A percentile compares a stretch with the other conserved stretches of the same genome.
phyloP scores from a whole-genome alignment of 352 stramenopile species.

The Pythium brachiatum region DNA sequence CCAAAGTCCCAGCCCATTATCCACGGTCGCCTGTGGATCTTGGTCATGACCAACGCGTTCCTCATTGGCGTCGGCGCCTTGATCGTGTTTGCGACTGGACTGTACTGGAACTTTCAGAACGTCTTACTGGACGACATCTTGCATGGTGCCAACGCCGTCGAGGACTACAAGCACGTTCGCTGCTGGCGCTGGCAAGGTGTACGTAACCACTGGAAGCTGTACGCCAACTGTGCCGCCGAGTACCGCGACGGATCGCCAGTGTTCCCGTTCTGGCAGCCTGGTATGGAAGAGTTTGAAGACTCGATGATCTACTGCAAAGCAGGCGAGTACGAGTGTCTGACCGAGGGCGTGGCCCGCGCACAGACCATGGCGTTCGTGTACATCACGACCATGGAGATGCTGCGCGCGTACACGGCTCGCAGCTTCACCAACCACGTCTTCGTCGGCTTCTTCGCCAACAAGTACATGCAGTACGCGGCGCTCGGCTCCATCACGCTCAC shows the following conservation, averaged over 20 bases:
- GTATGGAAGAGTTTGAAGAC: conserved; percentile 19
- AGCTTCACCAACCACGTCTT: conserved; percentile 48
- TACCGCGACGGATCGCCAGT: conserved; percentile 25
- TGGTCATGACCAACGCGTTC: conserved; percentile 31
- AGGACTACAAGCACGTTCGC: conserved; percentile 25
- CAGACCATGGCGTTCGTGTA: conserved; percentile 48
- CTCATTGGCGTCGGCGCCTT: conserved; percentile 31
- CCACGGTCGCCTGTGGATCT: conserved; percentile 33
- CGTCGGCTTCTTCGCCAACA: conserved; percentile 36
- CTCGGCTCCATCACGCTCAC: conserved; percentile 39
- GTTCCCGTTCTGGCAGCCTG: conserved; percentile 14
- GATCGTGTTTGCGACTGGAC: conserved; percentile 26
- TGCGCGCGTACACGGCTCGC: conserved; percentile 43
- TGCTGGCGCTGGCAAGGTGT: conserved; percentile 30
- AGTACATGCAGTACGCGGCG: conserved; percentile 41
- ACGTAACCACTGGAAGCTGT: conserved; percentile 26
- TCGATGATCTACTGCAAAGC: conserved; percentile 22
- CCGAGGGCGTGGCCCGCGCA: conserved; percentile 35
- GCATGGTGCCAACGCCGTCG: conserved; percentile 16
- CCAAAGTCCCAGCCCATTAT: conserved; percentile 33
- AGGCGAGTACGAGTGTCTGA: conserved; percentile 39
- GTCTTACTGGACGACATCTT: conserved; percentile 34
- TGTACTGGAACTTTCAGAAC: conserved; percentile 39
- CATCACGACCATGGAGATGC: conserved; percentile 52
- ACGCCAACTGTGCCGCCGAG: conserved; percentile 27